Evolutionary conservation across 257 asterid species (phyloP).

Genomic region (Solanum paucissectum): DNA sequence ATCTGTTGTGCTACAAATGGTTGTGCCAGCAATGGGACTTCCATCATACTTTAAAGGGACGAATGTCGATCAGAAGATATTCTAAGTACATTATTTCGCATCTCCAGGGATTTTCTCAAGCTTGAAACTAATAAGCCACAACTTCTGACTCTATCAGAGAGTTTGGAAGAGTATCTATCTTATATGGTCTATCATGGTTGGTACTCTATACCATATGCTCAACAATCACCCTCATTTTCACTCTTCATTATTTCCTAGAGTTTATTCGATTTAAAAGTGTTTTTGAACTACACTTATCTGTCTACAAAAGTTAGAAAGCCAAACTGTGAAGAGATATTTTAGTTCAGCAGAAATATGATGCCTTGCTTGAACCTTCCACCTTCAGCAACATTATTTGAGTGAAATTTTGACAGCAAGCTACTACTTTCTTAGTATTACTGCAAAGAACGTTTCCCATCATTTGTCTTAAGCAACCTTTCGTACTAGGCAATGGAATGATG

Average conservation of each 20-base stretch:
- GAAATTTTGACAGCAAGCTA: neutral
- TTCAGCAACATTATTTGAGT: neutral
- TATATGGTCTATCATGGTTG: neutral
- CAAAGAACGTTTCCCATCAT: neutral
- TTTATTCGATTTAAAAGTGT: neutral
- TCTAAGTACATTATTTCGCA: neutral
- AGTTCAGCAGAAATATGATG: neutral
- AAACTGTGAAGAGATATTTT: neutral
- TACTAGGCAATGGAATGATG: neutral
- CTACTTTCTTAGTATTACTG: neutral
- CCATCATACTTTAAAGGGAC: neutral
- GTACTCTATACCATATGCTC: neutral
- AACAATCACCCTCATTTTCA: neutral
- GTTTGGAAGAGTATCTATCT: neutral
- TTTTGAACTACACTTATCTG: neutral
- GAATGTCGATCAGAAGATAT: neutral
- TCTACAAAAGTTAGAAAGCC: neutral
- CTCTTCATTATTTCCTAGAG: neutral
- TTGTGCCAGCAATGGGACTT: neutral
- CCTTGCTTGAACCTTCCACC: neutral
- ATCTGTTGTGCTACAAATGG: neutral
- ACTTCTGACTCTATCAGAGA: neutral
- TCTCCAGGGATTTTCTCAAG: neutral
- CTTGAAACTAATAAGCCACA: neutral
- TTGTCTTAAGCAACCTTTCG: neutral